These are phyloP conservation scores for Fusarium tricinctum DNA, from an alignment of 2,329 filamentous ascomycete species.

Conservation along the genomic window DNA sequence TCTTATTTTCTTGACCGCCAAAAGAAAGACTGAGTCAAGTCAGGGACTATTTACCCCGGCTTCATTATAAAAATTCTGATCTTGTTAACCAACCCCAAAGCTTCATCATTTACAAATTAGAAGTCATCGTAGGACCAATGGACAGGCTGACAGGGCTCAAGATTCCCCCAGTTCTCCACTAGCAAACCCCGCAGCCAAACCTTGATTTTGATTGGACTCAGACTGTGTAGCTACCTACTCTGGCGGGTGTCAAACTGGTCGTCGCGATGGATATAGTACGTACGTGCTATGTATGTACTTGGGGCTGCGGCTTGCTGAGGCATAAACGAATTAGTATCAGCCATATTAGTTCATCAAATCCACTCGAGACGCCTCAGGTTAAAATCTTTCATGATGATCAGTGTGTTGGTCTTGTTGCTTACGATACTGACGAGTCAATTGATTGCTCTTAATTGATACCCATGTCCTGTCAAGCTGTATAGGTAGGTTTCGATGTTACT, in stretches of 20 bases:
- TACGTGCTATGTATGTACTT: background rate
- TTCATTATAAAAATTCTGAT: slow-evolving; percentile 5
- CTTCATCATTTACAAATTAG: slow-evolving; percentile 35
- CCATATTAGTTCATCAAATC: slow-evolving; percentile 36
- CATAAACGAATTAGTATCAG: slow-evolving; percentile 35
- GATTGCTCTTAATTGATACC: slow-evolving; percentile 13
- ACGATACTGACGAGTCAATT: slow-evolving; percentile 7
- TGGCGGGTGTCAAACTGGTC: slow-evolving; percentile 18
- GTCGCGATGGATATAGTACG: background rate
- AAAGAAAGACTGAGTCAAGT: slow-evolving; percentile 9
- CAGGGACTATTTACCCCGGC: background rate
- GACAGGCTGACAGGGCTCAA: slow-evolving; percentile 28
- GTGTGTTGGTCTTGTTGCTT: slow-evolving; percentile 9
- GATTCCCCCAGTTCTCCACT: slow-evolving; percentile 39
- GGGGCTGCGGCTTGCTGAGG: slow-evolving; percentile 30
- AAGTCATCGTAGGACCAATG: slow-evolving; percentile 46
- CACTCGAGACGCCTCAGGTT: slow-evolving; percentile 10
- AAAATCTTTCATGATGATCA: slow-evolving; percentile 38
- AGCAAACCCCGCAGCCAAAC: slow-evolving; percentile 47
- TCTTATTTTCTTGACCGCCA: slow-evolving; percentile 21
- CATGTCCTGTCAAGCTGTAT: slow-evolving; percentile 16
- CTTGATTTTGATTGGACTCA: background rate
- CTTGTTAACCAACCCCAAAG: slow-evolving; percentile 3
- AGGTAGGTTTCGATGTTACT: slow-evolving; percentile 14
- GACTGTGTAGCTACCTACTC: slow-evolving; percentile 3